Evolutionary conservation across 2,329 filamentous ascomycete species (phyloP), one percentile per base, ranked within the genome.

Genomic region (Fusarium musae): DNA sequence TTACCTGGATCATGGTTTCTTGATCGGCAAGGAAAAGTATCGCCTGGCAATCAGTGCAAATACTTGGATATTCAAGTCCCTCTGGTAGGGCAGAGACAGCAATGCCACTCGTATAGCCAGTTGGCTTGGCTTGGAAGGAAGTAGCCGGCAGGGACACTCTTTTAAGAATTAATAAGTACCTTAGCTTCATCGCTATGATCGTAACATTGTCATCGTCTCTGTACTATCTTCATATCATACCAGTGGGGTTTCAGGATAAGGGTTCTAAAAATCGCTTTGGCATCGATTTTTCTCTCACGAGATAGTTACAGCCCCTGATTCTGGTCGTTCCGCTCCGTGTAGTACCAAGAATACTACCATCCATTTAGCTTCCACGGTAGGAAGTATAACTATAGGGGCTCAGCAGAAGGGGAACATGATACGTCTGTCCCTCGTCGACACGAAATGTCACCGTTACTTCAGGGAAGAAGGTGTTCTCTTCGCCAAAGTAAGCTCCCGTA

Each of bases 381-480:
- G 93, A 96, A 44, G 92, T 93, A 83, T 94, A 96, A 80, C 92
- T 93, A 83, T 91, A 95, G 36, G 93, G 93, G 72, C 92, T 91
- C 83, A 96, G 81, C 80, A 96, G 79, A 79, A 96, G 82, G 49
- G 93, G 93, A 6, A 96, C 93, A 84, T 96, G 93, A 79, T 93
- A 96, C 79, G 92, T 90, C 85, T 93, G 90, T 28, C 86, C 87
- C 78, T 84, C 82, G 16, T 83, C 79, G 28, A 90, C 87, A 54
- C 84, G 83, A 69, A 90, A 89, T 2, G 85, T 84, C 43, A 91
- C 85, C 21, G 82, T 82, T 23, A 88, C 88, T 82, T 89, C 87
- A 44, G 90, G 89, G 78, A 90, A 91, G 78, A 91, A 91, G 9
- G 87, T 89, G 42, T 86, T 85, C 16, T 85, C 89, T 58, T 87